phyloP scores from a whole-genome alignment of 2,329 filamentous ascomycete species.

The Ceratocystiopsis sp. region DNA sequence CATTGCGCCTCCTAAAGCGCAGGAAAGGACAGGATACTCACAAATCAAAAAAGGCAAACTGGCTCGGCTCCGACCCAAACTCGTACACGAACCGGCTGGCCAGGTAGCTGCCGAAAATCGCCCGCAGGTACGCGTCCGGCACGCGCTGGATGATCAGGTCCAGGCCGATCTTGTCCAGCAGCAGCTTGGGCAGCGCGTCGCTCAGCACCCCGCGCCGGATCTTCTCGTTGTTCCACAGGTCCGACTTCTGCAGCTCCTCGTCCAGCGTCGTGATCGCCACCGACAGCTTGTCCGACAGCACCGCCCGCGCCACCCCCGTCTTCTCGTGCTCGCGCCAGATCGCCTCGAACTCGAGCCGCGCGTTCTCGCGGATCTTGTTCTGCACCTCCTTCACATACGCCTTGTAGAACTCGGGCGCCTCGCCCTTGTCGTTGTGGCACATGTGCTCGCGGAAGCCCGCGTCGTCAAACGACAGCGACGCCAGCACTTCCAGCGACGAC shows the following conservation, averaged over 20 bases:
- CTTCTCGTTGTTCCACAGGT: slow-evolving; percentile 71
- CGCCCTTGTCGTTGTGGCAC: slow-evolving; percentile 61
- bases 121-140: slow-evolving; percentile 77
- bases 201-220: slow-evolving; percentile 63
- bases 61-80: slow-evolving; percentile 79
- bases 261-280: slow-evolving; percentile 90
- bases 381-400: slow-evolving; percentile 87
- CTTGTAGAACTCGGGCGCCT: slow-evolving; percentile 78
- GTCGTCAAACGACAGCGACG: slow-evolving; percentile 88
- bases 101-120: slow-evolving; percentile 92
- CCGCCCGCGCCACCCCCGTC: slow-evolving; percentile 62
- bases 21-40: slow-evolving; percentile 31
- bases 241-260: slow-evolving; percentile 85
- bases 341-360: slow-evolving; percentile 86
- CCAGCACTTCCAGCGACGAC: slow-evolving; percentile 88
- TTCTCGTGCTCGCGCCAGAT: slow-evolving; percentile 89
- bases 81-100: slow-evolving; percentile 94
- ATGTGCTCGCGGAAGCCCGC: slow-evolving; percentile 78
- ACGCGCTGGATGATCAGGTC: slow-evolving; percentile 76
- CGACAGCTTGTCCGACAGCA: slow-evolving; percentile 83
- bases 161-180: slow-evolving; percentile 79
- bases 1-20: too few relatives aligned
- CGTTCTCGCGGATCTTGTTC: slow-evolving; percentile 78
- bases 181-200: slow-evolving; percentile 70
- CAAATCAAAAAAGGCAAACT: slow-evolving; percentile 99